Conservation (phyloP, 805 yeast genomes). For the Candida parachauliodes region DNA sequence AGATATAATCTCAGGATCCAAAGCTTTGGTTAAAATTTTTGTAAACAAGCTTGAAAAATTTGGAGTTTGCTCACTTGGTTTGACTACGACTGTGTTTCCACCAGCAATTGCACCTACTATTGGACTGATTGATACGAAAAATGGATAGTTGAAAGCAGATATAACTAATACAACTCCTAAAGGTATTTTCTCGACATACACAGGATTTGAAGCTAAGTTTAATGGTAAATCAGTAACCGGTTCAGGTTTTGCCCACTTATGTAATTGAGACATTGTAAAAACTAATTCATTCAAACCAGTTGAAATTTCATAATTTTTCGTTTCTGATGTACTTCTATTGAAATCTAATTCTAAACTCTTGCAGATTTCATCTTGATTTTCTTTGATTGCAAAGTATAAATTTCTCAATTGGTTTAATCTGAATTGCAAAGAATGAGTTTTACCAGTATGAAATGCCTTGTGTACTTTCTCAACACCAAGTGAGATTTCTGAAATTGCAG, state of each 20-base stretch:
- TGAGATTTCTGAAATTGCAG: conserved; percentile 50
- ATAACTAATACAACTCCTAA: conserved; percentile 71
- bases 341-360: conserved; percentile 66
- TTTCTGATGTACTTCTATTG: conserved; percentile 60
- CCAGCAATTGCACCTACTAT: conserved; percentile 78
- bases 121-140: conserved; percentile 59
- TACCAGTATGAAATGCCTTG: conserved; percentile 39
- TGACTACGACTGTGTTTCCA: conserved; percentile 76
- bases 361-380: conserved; percentile 50
- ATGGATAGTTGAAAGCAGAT: conserved; percentile 80
- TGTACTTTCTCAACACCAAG: conserved; percentile 40
- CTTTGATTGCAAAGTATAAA: conserved; percentile 60
- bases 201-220: conserved; percentile 25
- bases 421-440: conserved; percentile 48
- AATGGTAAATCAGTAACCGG: conserved; percentile 35
- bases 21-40: conserved; percentile 47
- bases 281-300: conserved; percentile 53
- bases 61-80: conserved; percentile 74
- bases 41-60: conserved; percentile 54
- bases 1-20: conserved; percentile 54
- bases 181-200: conserved; percentile 36
- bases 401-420: conserved; percentile 64
- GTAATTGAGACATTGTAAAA: conserved; percentile 55
- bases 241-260: conserved; percentile 58
- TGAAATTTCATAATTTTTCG: conserved; percentile 54